A percentile compares a stretch with the other conserved stretches of the same genome.
Conservation (phyloP, 768 basidiomycete genomes). For the Suillus decipiens region DNA sequence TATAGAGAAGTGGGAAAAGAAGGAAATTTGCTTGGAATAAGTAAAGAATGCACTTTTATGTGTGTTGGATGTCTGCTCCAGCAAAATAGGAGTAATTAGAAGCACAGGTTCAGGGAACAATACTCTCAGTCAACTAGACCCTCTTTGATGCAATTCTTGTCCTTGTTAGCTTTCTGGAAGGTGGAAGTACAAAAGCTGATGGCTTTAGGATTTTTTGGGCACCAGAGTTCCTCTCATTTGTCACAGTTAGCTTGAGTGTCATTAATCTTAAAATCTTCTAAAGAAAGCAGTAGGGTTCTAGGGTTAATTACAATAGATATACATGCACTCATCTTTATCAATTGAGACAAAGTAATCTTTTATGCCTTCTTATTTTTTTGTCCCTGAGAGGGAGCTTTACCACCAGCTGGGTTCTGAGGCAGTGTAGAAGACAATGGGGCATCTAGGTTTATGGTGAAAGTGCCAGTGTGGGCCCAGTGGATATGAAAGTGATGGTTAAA, state of each 20-base stretch:
- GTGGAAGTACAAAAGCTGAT: not conserved
- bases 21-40: not conserved
- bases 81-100: no score
- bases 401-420: not conserved
- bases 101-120: no score
- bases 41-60: not conserved
- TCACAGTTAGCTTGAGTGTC: not conserved
- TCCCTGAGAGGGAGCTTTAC: not conserved
- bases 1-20: no score
- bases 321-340: not conserved
- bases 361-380: not conserved
- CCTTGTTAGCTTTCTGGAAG: conserved; percentile 1
- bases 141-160: no score
- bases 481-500: conserved; percentile 7
- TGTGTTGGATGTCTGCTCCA: no score
- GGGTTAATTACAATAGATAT: not conserved
- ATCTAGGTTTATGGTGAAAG: not conserved
- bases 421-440: not conserved
- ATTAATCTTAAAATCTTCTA: not conserved
- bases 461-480: not conserved
- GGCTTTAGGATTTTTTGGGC: not conserved
- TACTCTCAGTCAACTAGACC: no score
- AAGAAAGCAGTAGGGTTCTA: not conserved
- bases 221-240: conserved; percentile 6
- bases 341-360: not conserved